These are phyloP conservation scores for Tuber indicum DNA, from an alignment of 495 filamentous ascomycete species.

Conservation along the genomic window DNA sequence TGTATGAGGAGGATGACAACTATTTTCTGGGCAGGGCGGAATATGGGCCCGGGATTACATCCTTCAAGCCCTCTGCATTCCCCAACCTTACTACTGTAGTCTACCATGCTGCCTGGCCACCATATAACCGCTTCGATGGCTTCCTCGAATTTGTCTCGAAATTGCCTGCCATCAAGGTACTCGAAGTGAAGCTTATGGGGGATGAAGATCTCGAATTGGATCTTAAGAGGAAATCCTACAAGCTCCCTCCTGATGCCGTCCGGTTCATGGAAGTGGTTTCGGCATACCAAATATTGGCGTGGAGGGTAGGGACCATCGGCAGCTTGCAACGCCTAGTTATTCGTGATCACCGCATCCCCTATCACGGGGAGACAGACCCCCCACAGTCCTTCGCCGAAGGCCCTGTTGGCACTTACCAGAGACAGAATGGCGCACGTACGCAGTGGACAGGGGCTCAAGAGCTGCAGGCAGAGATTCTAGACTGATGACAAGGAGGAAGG, in stretches of 20 bases:
- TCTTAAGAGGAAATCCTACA: conserved; percentile 28
- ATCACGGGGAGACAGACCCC: background rate
- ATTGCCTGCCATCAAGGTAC: conserved; percentile 10
- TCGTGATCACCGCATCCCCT: conserved; percentile 1
- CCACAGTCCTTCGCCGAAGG: background rate
- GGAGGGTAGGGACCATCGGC: conserved; percentile 20
- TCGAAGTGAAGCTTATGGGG: conserved; percentile 31
- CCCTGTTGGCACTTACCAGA: background rate
- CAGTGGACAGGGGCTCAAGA: background rate
- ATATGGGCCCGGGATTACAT: conserved; percentile 15
- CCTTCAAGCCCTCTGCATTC: conserved; percentile 29
- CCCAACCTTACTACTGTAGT: conserved; percentile 20
- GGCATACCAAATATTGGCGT: conserved; percentile 25
- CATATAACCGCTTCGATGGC: conserved; percentile 19
- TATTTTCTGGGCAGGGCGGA: conserved; percentile 13
- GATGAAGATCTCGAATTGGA: conserved; percentile 25
- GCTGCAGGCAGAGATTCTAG: background rate
- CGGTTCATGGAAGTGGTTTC: conserved; percentile 25
- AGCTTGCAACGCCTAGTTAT: background rate
- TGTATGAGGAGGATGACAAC: conserved; percentile 11
- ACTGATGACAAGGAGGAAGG: background rate
- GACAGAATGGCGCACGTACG: background rate
- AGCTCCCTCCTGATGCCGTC: conserved; percentile 18
- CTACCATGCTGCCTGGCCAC: conserved; percentile 32
- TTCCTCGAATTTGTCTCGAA: conserved; percentile 29